Evolutionary conservation across 352 stramenopile species (phyloP).

Genomic region (Globisporangium abappressorium): DNA sequence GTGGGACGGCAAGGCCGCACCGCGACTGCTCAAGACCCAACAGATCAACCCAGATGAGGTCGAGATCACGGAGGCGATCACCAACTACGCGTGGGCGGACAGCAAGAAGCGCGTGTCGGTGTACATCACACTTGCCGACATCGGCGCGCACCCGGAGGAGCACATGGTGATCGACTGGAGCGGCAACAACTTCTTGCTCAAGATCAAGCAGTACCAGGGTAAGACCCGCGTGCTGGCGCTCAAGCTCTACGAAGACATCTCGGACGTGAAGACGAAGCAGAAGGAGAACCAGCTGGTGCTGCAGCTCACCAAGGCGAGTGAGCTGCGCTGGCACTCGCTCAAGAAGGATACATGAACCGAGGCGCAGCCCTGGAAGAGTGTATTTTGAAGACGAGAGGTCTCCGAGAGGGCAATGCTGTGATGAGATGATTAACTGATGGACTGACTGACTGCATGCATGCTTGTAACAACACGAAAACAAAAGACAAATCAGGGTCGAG

Average conservation of each 20-base stretch:
- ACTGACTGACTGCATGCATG: slow-evolving; percentile 5
- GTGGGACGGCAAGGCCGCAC: slow-evolving; percentile 77
- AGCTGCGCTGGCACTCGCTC: slow-evolving; percentile 76
- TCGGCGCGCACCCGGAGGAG: slow-evolving; percentile 61
- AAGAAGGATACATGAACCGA: slow-evolving; percentile 70
- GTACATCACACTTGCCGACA: slow-evolving; percentile 68
- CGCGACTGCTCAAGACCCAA: slow-evolving; percentile 70
- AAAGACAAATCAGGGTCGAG: neutral
- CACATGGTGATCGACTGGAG: slow-evolving; percentile 70
- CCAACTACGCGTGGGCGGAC: slow-evolving; percentile 80
- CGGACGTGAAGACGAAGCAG: slow-evolving; percentile 71
- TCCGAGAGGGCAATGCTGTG: neutral
- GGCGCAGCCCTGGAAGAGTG: neutral
- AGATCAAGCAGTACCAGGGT: slow-evolving; percentile 59
- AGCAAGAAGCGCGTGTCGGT: slow-evolving; percentile 77
- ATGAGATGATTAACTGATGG: neutral
- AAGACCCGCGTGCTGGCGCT: slow-evolving; percentile 71
- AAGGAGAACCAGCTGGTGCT: slow-evolving; percentile 83
- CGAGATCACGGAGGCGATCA: slow-evolving; percentile 54
- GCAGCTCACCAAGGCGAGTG: slow-evolving; percentile 70
- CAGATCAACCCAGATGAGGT: slow-evolving; percentile 25
- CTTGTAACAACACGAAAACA: neutral
- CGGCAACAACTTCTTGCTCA: slow-evolving; percentile 47
- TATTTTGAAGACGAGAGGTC: neutral
- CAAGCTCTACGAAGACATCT: slow-evolving; percentile 82